phyloP scores from a whole-genome alignment of 345 rosid genomes.

The Salix purpurea region DNA sequence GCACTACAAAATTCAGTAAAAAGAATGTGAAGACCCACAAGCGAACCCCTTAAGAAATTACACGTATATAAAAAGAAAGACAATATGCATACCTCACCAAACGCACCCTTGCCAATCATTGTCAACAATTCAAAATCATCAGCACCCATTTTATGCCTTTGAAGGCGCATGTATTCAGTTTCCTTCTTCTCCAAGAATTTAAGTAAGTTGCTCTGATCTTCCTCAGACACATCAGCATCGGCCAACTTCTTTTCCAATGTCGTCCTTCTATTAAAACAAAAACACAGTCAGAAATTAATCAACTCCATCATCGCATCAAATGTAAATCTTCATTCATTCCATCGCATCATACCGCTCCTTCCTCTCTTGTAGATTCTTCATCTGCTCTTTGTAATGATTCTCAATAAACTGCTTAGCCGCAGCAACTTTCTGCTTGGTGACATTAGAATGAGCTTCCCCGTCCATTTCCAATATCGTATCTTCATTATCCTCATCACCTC shows the following conservation, averaged over 20 bases:
- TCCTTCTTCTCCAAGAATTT: slow-evolving; percentile 92
- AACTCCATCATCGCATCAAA: neutral
- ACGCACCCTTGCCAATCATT: slow-evolving; percentile 84
- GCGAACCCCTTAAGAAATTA: neutral
- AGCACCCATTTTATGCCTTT: slow-evolving; percentile 88
- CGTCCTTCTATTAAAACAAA: slow-evolving; percentile 41
- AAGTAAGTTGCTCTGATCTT: slow-evolving; percentile 85
- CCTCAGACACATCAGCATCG: slow-evolving; percentile 94
- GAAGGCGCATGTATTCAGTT: slow-evolving; percentile 96
- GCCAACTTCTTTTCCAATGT: slow-evolving; percentile 82
- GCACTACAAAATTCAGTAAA: neutral
- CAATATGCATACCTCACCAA: slow-evolving; percentile 60
- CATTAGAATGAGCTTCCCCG: slow-evolving; percentile 13
- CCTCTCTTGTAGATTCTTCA: slow-evolving; percentile 77
- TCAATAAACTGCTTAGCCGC: slow-evolving; percentile 94
- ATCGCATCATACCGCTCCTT: slow-evolving; percentile 47
- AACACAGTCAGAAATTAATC: neutral
- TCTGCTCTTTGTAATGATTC: slow-evolving; percentile 78
- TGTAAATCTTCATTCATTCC: neutral
- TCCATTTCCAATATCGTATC: slow-evolving; percentile 1
- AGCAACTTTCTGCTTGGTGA: slow-evolving; percentile 72
- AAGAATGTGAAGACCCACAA: neutral
- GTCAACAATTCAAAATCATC: slow-evolving; percentile 87
- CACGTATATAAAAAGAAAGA: too few species aligned
- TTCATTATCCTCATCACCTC: neutral